These are phyloP conservation scores for Globisporangium nunn DNA, from an alignment of 352 stramenopile genomes.

Conservation along the genomic window DNA sequence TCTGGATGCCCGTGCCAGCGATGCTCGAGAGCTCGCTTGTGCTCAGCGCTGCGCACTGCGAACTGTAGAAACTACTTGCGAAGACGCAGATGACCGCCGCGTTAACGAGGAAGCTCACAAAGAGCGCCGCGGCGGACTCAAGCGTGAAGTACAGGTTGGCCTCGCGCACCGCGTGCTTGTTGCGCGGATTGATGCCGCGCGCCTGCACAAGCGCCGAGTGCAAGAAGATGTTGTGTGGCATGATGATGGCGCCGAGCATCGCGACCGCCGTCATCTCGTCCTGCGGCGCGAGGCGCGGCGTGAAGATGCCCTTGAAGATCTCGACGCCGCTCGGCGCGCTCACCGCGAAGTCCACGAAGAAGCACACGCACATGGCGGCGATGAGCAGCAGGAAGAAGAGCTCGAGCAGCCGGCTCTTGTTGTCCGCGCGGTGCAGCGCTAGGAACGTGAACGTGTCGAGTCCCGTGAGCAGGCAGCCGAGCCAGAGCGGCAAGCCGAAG, in stretches of 20 bases:
- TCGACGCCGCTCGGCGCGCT: conserved; percentile 56
- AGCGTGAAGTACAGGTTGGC: conserved; percentile 94
- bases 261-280: conserved; percentile 84
- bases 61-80: conserved; percentile 90
- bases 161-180: conserved; percentile 62
- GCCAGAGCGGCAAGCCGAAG: conserved; percentile 85
- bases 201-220: conserved; percentile 83
- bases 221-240: conserved; percentile 92
- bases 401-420: conserved; percentile 92
- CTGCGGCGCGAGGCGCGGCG: conserved; percentile 51
- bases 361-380: conserved; percentile 90
- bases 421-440: conserved; percentile 68
- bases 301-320: background rate
- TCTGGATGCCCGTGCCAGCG: conserved; percentile 47
- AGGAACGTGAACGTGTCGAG: conserved; percentile 95
- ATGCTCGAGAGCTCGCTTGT: conserved; percentile 44
- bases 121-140: conserved; percentile 86
- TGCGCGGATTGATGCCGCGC: conserved; percentile 44
- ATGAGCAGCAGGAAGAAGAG: conserved; percentile 91
- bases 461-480: conserved; percentile 82
- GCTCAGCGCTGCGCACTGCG: conserved; percentile 37
- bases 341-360: conserved; percentile 85
- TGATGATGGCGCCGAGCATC: conserved; percentile 92
- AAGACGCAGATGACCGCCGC: conserved; percentile 90
- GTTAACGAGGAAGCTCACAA: conserved; percentile 95